Conservation (phyloP, 2,329 filamentous ascomycete species). For the Rutstroemia sp. region DNA sequence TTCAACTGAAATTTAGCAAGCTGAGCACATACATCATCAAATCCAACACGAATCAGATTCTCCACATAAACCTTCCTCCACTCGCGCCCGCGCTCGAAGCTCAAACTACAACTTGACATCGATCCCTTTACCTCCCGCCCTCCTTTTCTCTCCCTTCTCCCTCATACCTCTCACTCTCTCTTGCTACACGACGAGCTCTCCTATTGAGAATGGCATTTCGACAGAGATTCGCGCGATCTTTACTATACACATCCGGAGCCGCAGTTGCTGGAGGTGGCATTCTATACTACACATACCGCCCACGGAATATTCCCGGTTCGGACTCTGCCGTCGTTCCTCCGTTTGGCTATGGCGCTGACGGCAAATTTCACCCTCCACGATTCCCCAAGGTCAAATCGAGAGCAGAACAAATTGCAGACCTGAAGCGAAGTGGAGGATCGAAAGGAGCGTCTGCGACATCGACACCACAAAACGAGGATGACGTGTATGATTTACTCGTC, state of each 20-base stretch:
- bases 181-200: not conserved
- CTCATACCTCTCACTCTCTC: constrained; percentile 1
- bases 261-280: constrained; percentile 38
- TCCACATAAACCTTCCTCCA: not conserved
- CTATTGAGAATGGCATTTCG: constrained; percentile 30
- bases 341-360: constrained; percentile 61
- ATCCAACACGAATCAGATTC: not conserved
- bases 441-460: constrained; percentile 30
- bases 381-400: constrained; percentile 44
- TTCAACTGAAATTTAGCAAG: constrained; percentile 4
- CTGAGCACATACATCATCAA: constrained; percentile 2
- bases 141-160: constrained; percentile 16
- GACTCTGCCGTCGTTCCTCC: constrained; percentile 63
- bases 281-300: constrained; percentile 54
- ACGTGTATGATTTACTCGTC: constrained; percentile 59
- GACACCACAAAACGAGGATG: constrained; percentile 32
- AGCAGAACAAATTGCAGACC: constrained; percentile 42
- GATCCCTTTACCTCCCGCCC: not conserved
- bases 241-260: constrained; percentile 44
- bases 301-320: constrained; percentile 63
- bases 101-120: not conserved
- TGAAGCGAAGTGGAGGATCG: constrained; percentile 43
- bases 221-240: constrained; percentile 38
- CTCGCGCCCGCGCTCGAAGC: not conserved
- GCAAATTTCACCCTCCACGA: constrained; percentile 50